Percentiles rank a stretch among this genome's conserved stretches.
Evolutionary conservation across 208 protist genomes (phyloP).

Genomic region (Naegleria lovaniensis): DNA sequence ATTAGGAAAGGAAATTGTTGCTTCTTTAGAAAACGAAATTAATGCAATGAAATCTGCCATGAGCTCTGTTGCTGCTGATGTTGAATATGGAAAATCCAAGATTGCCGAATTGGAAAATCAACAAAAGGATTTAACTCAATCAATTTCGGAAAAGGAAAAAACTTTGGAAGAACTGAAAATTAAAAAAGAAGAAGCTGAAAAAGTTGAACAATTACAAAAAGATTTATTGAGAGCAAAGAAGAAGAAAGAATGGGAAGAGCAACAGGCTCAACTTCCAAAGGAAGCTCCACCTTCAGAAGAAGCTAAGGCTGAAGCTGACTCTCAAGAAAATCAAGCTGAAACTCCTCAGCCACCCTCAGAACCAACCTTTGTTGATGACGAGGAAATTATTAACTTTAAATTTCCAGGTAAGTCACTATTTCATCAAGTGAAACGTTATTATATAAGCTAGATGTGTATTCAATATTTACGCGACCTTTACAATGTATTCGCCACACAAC

Average conservation of each 20-base stretch:
- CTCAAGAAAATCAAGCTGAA: not conserved
- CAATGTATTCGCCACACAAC: not conserved
- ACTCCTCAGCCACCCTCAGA: not conserved
- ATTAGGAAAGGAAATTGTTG: not conserved
- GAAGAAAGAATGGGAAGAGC: not conserved
- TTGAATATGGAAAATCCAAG: not conserved
- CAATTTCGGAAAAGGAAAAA: not conserved
- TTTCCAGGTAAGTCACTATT: not conserved
- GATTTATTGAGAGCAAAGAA: not conserved
- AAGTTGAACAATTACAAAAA: not conserved
- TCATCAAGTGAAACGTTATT: not conserved
- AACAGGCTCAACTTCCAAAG: not conserved
- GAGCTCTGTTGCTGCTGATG: not conserved
- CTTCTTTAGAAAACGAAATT: not conserved
- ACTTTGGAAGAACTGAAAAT: not conserved
- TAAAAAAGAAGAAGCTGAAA: not conserved
- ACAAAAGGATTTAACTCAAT: not conserved
- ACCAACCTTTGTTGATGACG: not conserved
- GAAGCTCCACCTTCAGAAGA: not conserved
- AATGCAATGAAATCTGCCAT: not conserved
- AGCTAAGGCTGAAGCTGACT: not conserved
- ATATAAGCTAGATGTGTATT: not conserved
- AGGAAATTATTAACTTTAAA: conserved; percentile 1
- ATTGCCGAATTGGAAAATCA: not conserved
- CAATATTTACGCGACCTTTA: not conserved